Evolutionary conservation across 192 early-diverging fungal genomes (phyloP).

Genomic region (Allomyces macrogynus): DNA sequence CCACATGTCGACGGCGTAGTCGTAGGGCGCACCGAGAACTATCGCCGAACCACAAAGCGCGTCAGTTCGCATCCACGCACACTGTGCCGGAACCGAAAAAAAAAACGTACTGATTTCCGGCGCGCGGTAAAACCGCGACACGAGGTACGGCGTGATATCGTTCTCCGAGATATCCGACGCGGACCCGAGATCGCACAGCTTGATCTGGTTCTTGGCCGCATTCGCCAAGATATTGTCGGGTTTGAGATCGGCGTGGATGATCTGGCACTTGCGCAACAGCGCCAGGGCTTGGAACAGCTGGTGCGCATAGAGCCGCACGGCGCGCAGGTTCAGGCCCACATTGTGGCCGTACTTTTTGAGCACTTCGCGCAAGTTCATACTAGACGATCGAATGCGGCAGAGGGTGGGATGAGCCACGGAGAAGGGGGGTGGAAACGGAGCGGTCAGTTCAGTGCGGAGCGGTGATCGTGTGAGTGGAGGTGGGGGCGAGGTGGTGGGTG

Average conservation of each 20-base stretch:
- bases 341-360: constrained; percentile 90
- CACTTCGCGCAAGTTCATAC: constrained; percentile 79
- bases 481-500: no score
- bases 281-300: constrained; percentile 75
- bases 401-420: background rate
- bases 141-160: constrained; percentile 90
- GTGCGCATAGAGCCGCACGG: constrained; percentile 74
- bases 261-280: constrained; percentile 53
- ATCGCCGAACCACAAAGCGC: constrained; percentile 1
- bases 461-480: no score
- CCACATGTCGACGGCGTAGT: constrained; percentile 83
- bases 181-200: constrained; percentile 85
- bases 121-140: constrained; percentile 85
- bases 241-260: constrained; percentile 93
- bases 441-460: background rate
- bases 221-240: constrained; percentile 92
- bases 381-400: constrained; percentile 2
- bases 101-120: constrained; percentile 72
- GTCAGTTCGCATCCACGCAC: background rate
- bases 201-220: constrained; percentile 54
- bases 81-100: background rate
- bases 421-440: background rate
- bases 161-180: constrained; percentile 72
- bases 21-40: constrained; percentile 76
- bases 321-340: constrained; percentile 77